phyloP scores from a whole-genome alignment of 169 alveolate species.

The Cryptosporidium sp. region DNA sequence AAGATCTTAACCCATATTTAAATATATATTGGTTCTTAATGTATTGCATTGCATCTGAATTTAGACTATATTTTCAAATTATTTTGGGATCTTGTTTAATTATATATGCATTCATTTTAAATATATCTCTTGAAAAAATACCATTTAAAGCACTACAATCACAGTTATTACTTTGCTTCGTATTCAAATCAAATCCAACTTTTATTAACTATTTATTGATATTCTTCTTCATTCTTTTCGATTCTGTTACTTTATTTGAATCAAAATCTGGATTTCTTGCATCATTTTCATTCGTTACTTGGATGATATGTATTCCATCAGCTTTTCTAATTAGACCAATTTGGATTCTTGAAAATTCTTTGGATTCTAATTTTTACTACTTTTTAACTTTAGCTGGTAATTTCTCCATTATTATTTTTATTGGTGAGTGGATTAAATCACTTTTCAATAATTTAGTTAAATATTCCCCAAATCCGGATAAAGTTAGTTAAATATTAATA shows the following conservation, averaged over 20 bases:
- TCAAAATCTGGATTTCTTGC: conserved; percentile 18
- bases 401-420: conserved; percentile 8
- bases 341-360: conserved; percentile 45
- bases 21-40: conserved; percentile 53
- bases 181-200: conserved; percentile 38
- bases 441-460: conserved; percentile 16
- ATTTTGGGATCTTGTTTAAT: conserved; percentile 3
- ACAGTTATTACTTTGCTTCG: neutral
- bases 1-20: conserved; percentile 48
- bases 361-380: conserved; percentile 38
- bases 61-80: conserved; percentile 41
- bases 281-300: conserved; percentile 3
- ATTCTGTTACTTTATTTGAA: conserved; percentile 24
- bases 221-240: conserved; percentile 38
- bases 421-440: conserved; percentile 63
- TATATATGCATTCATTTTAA: neutral
- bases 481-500: neutral
- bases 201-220: conserved; percentile 12
- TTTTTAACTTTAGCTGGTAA: conserved; percentile 15
- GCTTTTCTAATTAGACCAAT: conserved; percentile 37
- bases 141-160: conserved; percentile 17
- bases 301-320: conserved; percentile 22
- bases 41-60: conserved; percentile 13
- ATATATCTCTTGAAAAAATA: conserved; percentile 4
- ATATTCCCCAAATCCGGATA: neutral